Conservation (phyloP, 73 alveolate genomes). For the Durusdinium trenchii region DNA sequence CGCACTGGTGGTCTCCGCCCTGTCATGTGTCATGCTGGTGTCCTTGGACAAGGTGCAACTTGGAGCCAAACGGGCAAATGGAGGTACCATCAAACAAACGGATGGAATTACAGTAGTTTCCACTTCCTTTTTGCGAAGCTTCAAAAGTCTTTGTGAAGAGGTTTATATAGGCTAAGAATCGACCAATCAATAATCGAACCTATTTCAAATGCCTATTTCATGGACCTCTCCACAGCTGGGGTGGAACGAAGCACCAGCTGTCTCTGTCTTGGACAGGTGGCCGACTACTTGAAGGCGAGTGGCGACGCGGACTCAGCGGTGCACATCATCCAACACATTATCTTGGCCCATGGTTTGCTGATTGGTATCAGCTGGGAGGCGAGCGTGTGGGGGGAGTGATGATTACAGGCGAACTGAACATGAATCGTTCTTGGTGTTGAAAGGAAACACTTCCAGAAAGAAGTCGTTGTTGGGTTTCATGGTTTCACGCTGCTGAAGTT, state of each 20-base stretch:
- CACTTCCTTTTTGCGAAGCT: neutral
- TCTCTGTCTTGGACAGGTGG: conserved; percentile 16
- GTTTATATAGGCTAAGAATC: no score
- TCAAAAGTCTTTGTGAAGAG: neutral
- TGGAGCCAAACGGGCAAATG: neutral
- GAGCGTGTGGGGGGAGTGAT: neutral
- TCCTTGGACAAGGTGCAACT: conserved; percentile 57
- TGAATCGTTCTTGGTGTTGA: no score
- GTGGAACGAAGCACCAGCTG: neutral
- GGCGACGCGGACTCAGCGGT: conserved; percentile 58
- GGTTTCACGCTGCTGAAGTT: no score
- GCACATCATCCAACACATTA: conserved; percentile 82
- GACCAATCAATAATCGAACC: neutral
- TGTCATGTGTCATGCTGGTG: conserved; percentile 60
- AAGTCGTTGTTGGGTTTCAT: neutral
- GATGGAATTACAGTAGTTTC: neutral
- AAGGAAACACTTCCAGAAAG: no score
- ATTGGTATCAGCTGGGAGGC: conserved; percentile 95
- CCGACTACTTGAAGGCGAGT: conserved; percentile 59
- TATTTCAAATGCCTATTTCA: neutral
- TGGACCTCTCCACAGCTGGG: neutral
- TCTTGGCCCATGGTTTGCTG: conserved; percentile 91
- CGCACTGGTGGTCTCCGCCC: conserved; percentile 80
- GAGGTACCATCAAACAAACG: neutral
- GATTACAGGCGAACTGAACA: no score